Evolutionary conservation across 202 grass and related monocot genomes (phyloP), one percentile per base, ranked within the genome.

Genomic region (Cymbopogon flexuosus): DNA sequence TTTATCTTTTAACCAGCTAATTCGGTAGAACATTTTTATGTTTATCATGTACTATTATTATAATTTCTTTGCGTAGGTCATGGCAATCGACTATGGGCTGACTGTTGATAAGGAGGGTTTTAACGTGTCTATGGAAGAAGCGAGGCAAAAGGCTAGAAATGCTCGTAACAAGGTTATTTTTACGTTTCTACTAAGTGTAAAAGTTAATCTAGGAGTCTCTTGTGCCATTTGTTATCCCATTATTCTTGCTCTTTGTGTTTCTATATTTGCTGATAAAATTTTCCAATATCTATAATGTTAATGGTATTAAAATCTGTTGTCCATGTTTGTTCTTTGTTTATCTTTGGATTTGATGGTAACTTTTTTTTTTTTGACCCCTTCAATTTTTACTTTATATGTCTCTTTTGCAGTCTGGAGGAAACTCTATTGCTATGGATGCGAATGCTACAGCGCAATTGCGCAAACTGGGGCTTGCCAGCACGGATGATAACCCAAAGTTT

Each of bases 401-500:
- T 58, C 16, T 68, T 73, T 81, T 76, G 36, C 46, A 99, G 96
- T 68, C 74, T 43, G 83, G 86, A 72, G 96, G 88, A 0, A 86
- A 95, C 63, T 88, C 86, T 57, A 93, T 99, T 85, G 77, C 79
- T 58, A 87, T 99, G 88, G 96, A 99, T 81, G 90, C 92, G 54
- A 91, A 96, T 84, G 92, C 92, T 74, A 99, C 87, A 67, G 72
- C 96, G 23, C 81, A 93, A 64, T 62, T 99, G 78, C 88, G 69
- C 42, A 93, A 87, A 57, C 81, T 84, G 66, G 88, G 92, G 64
- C 77, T 95, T 77, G 59, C 27, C 29, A 85, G 88, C 76, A 99
- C 96, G 78, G 90, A 99, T 68, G 96, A 99, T 88, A 95, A 87
- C 64, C 79, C 73, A 0, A 99, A 99, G 66, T 99, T 91, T 87